phyloP scores from a whole-genome alignment of 129 eudicot species.

The Helichrysum umbraculigerum region DNA sequence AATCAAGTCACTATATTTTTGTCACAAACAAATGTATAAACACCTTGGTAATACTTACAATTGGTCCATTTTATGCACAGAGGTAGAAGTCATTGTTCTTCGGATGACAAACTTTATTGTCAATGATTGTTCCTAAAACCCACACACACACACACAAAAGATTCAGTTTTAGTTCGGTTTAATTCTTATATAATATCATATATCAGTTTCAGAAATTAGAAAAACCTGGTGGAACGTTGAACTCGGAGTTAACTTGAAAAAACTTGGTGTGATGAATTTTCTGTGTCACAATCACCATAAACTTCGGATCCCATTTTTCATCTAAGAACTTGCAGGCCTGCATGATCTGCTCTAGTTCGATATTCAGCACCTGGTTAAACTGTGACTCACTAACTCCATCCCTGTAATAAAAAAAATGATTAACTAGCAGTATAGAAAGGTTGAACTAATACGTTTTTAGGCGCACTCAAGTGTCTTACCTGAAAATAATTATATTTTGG shows the following conservation, averaged over 20 bases:
- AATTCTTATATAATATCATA: too few relatives aligned
- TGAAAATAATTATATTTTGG: slow-evolving; percentile 55
- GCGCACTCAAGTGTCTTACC: not conserved
- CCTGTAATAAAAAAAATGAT: slow-evolving; percentile 21
- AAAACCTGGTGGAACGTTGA: too few relatives aligned
- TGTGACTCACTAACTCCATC: slow-evolving; percentile 86
- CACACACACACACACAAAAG: too few relatives aligned
- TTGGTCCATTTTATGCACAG: slow-evolving; percentile 79
- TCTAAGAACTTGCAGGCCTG: slow-evolving; percentile 50
- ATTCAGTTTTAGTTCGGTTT: too few relatives aligned
- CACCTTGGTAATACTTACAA: slow-evolving; percentile 46
- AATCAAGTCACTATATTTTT: not conserved
- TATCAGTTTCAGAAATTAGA: too few relatives aligned
- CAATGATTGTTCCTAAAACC: too few relatives aligned
- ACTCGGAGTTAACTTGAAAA: too few relatives aligned
- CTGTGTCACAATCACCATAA: too few relatives aligned
- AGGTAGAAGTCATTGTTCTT: slow-evolving; percentile 69
- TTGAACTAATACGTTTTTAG: not conserved
- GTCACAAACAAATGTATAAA: not conserved
- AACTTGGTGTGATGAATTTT: too few relatives aligned
- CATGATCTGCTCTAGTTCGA: slow-evolving; percentile 67
- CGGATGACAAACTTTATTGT: slow-evolving; percentile 87
- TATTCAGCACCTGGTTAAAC: slow-evolving; percentile 72
- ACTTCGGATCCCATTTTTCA: slow-evolving; percentile 52
- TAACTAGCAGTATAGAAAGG: not conserved